phyloP scores from a whole-genome alignment of 345 rosid species.

The thale cress (Arabidopsis thaliana) region TAIR10.1 NC_003076.8:21958001-21958500 shows the following conservation, averaged over 20 bases:
- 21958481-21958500: conserved; percentile 39
- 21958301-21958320: not conserved
- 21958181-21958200: conserved; percentile 28
- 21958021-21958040: conserved; percentile 3
- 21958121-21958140: not conserved
- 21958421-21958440: conserved; percentile 68
- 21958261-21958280: conserved; percentile 23
- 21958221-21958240: conserved; percentile 37
- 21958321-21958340: conserved; percentile 29
- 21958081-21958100: conserved; percentile 16
- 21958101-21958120: conserved; percentile 34
- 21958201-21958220: conserved; percentile 5
- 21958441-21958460: conserved; percentile 57
- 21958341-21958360: conserved; percentile 55
- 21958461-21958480: conserved; percentile 53
- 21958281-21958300: not conserved
- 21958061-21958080: not conserved
- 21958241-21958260: not conserved
- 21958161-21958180: conserved; percentile 21
- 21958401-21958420: conserved; percentile 67
- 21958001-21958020: conserved; percentile 9
- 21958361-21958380: conserved; percentile 53
- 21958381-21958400: conserved; percentile 50
- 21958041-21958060: not conserved
- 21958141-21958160: not conserved